phyloP scores from a whole-genome alignment of 148 eudicot species.

The Simmondsia chinensis region DNA sequence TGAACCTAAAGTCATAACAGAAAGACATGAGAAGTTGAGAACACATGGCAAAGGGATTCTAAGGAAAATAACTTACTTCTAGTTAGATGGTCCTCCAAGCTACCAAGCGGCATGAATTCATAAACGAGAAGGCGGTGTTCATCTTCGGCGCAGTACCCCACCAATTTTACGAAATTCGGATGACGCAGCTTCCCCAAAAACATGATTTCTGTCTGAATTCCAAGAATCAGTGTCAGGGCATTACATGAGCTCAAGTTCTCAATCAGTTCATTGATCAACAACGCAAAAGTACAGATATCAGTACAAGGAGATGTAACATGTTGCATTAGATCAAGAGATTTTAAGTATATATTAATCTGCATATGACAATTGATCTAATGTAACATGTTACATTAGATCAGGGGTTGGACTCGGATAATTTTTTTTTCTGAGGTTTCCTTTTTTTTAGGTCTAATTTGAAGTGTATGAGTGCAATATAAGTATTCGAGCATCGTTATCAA shows the following conservation, averaged over 20 bases:
- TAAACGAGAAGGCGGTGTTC: slow-evolving; percentile 77
- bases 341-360: too few relatives aligned
- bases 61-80: slow-evolving; percentile 37
- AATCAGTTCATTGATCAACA: too few relatives aligned
- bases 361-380: too few relatives aligned
- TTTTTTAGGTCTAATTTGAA: too few relatives aligned
- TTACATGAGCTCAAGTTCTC: background rate
- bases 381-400: too few relatives aligned
- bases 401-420: too few relatives aligned
- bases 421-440: too few relatives aligned
- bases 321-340: too few relatives aligned
- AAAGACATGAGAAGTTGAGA: background rate
- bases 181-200: slow-evolving; percentile 72
- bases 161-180: slow-evolving; percentile 67
- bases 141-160: slow-evolving; percentile 82
- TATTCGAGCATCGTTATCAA: too few relatives aligned
- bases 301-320: slow-evolving; percentile 1
- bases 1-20: background rate
- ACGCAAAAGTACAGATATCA: background rate
- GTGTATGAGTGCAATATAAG: too few relatives aligned
- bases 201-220: slow-evolving; percentile 64
- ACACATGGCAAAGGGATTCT: background rate
- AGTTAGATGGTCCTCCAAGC: slow-evolving; percentile 79
- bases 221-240: slow-evolving; percentile 6
- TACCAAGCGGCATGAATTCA: slow-evolving; percentile 81